Evolutionary conservation across 768 basidiomycete species (phyloP), one percentile per base, ranked within the genome.

Genomic region (Cubamyces lactineus): DNA sequence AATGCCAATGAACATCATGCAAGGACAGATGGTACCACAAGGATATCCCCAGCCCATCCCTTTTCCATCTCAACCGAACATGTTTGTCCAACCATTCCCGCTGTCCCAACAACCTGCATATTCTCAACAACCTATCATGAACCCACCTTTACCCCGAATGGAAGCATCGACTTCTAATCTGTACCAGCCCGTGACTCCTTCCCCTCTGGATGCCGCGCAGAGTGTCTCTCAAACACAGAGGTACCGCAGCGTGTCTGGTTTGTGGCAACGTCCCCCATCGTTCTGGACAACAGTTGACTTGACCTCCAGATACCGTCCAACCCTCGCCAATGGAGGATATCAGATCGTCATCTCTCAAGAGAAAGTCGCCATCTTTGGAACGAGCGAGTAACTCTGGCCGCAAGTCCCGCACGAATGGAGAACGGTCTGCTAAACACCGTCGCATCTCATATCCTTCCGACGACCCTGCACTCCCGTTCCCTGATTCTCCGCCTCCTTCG

Each of bases 191-290:
- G 34, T 34, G 34, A 41, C 46, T 1, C 39, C 53, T 26, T 39
- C 39, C 1, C 30, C 56, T 4, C 62, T 57, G 15, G 57, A 49
- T 24, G n/a, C 26, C 13, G 24, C 23, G 2, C 21, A 41, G 2
- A 59, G 57, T 12, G 24, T 16, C 2, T 51, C n/a, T 2, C 57
- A 43, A 38, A 28, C 26, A 11, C 41, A 50, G n/a, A 19, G 46
- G 43, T 38, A 53, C 28, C 47, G 62, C 24, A 57, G 46, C n/a
- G 19, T 54, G 7, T 58, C 62, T 28, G 56, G 62, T 63, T 0
- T 5, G 62, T 58, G 15, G 17, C 2, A 1, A 23, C 11, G 12
- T 23, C 16, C 15, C 13, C 16, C 28, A 8, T 1, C 12, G 11
- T 28, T n/a, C 4, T 1, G 4, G 2, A 3, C 3, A 15, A 21